phyloP scores from a whole-genome alignment of 2,329 filamentous ascomycete species.

The Colletotrichum limetticola region DNA sequence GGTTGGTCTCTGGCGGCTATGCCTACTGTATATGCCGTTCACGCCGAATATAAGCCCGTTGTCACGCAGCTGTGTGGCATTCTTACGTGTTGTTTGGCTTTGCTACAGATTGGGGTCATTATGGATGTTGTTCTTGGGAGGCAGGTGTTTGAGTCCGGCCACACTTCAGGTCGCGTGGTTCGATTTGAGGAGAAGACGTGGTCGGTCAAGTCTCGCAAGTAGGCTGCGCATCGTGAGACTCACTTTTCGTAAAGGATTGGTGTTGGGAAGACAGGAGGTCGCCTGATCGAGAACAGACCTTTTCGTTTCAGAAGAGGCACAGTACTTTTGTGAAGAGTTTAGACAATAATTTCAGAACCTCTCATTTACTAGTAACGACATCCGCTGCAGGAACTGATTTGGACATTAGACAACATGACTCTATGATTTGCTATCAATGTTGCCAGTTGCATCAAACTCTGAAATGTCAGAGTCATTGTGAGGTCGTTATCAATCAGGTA shows the following conservation, averaged over 20 bases:
- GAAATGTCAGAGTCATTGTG: neutral
- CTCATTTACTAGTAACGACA: neutral
- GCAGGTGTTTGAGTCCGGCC: neutral
- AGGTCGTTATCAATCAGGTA: neutral
- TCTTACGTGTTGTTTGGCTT: neutral
- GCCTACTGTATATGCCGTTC: slow-evolving; percentile 6
- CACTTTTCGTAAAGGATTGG: neutral
- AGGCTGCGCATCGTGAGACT: neutral
- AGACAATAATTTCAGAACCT: neutral
- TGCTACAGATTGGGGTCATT: neutral
- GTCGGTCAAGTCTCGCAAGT: neutral
- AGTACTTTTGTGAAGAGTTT: neutral
- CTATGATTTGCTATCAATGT: neutral
- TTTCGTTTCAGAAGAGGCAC: neutral
- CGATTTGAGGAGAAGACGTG: neutral
- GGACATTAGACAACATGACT: neutral
- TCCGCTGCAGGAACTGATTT: neutral
- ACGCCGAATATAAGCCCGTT: neutral
- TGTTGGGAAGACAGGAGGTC: neutral
- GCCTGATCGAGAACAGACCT: neutral
- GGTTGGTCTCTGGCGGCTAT: neutral
- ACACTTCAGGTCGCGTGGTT: neutral
- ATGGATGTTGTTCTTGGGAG: neutral
- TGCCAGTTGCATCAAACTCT: neutral
- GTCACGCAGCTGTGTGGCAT: neutral